Evolutionary conservation across 2,329 filamentous ascomycete genomes (phyloP).

Genomic region (Scedosporium apiospermum): DNA sequence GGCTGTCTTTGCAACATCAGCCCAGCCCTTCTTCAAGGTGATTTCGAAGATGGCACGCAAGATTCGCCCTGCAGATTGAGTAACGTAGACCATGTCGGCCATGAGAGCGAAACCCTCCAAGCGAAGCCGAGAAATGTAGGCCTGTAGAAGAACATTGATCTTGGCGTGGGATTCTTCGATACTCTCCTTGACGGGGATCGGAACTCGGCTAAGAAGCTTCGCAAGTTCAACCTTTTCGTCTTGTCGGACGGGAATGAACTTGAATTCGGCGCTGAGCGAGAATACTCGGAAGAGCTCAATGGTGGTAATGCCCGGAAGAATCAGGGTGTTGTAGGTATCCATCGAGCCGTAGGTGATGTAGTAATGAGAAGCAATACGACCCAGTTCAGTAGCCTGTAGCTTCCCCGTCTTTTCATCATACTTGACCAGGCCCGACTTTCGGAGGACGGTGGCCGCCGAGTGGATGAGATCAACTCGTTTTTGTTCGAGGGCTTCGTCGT

Average conservation of each 20-base stretch:
- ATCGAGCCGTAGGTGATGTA: conserved; percentile 96
- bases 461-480: conserved; percentile 97
- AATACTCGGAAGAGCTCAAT: conserved; percentile 98
- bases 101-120: conserved; percentile 90
- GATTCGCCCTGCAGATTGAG: conserved; percentile 94
- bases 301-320: conserved; percentile 83
- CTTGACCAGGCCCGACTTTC: conserved; percentile 81
- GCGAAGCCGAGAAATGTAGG: conserved; percentile 90
- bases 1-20: conserved; percentile 83
- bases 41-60: conserved; percentile 95
- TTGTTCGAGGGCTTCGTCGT: conserved; percentile 85
- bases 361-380: conserved; percentile 93
- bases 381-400: conserved; percentile 84
- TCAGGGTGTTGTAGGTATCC: conserved; percentile 92
- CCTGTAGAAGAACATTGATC: conserved; percentile 94
- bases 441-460: conserved; percentile 78
- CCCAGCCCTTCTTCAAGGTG: conserved; percentile 93
- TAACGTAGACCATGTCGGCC: conserved; percentile 98
- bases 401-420: conserved; percentile 92
- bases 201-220: conserved; percentile 80
- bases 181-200: conserved; percentile 93
- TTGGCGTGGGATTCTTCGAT: conserved; percentile 96
- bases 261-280: conserved; percentile 93
- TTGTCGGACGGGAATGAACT: conserved; percentile 94
- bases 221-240: conserved; percentile 96